Evolutionary conservation across 148 eudicot genomes (phyloP).

Genomic region (Spergularia bocconei): DNA sequence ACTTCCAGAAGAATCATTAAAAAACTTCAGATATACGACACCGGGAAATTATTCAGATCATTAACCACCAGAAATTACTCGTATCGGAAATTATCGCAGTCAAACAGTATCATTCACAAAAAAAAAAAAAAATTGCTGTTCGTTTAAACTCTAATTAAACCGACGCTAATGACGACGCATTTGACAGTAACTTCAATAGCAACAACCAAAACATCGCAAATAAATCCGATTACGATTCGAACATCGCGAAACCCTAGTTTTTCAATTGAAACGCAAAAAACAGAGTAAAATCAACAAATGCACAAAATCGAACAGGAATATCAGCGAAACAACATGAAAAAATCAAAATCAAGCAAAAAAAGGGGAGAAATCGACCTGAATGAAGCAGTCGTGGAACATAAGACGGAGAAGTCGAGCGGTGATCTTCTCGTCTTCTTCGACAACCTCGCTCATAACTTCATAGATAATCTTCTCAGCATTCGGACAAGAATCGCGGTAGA

Average conservation of each 20-base stretch:
- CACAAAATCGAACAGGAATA: not conserved
- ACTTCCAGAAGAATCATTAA: too few relatives aligned
- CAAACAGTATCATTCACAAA: too few relatives aligned
- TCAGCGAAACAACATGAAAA: too few relatives aligned
- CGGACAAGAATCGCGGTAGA: slow-evolving; percentile 27
- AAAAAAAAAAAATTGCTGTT: too few relatives aligned
- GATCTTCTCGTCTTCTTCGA: slow-evolving; percentile 11
- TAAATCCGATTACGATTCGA: not conserved
- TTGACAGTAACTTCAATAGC: too few relatives aligned
- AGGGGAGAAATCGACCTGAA: slow-evolving; percentile 23
- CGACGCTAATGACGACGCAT: too few relatives aligned
- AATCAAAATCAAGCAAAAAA: not conserved
- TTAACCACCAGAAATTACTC: too few relatives aligned
- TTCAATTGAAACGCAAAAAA: not conserved
- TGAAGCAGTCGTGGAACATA: slow-evolving; percentile 39
- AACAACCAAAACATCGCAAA: too few relatives aligned
- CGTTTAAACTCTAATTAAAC: too few relatives aligned
- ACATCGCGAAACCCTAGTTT: slow-evolving; percentile 15
- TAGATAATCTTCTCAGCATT: slow-evolving; percentile 26
- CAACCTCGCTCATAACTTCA: slow-evolving; percentile 14
- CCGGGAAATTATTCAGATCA: too few relatives aligned
- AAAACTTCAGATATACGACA: too few relatives aligned
- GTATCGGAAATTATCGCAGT: too few relatives aligned
- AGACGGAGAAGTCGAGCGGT: slow-evolving; percentile 35
- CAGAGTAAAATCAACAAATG: not conserved